Evolutionary conservation across 2,329 filamentous ascomycete genomes (phyloP).

Genomic region (Sporothrix pseudoabietina): DNA sequence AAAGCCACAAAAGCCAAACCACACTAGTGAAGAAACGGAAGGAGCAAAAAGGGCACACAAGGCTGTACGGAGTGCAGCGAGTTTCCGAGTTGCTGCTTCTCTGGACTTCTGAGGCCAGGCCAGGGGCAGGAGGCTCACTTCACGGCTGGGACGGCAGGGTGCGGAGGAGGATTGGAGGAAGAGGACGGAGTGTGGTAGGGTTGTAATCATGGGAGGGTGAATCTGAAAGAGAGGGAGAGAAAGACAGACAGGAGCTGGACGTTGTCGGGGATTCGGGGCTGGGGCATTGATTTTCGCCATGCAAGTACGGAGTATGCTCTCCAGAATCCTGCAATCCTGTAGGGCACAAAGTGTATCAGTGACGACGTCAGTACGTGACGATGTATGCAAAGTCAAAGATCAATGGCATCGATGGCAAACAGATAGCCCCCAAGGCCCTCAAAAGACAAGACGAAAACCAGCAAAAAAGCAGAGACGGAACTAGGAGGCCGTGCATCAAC

Average conservation of each 20-base stretch:
- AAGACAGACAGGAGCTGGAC: neutral
- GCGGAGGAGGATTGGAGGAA: neutral
- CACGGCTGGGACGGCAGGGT: slow-evolving; percentile 21
- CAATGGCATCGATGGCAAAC: neutral
- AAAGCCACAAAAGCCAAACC: neutral
- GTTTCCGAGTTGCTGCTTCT: neutral
- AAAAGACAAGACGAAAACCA: slow-evolving; percentile 12
- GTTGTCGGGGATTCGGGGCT: neutral
- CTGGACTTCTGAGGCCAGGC: neutral
- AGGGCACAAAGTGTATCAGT: neutral
- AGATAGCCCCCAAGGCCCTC: neutral
- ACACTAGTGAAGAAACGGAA: slow-evolving; percentile 12
- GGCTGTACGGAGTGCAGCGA: neutral
- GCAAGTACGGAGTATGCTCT: neutral
- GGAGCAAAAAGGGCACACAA: neutral
- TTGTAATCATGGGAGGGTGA: slow-evolving; percentile 12
- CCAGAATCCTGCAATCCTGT: neutral
- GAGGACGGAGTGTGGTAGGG: neutral
- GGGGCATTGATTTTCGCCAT: slow-evolving; percentile 13
- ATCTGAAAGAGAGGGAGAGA: neutral
- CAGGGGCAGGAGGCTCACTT: slow-evolving; percentile 23
- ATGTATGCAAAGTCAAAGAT: neutral
- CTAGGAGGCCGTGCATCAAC: slow-evolving; percentile 12
- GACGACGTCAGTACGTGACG: neutral
- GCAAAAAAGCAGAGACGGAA: neutral